Percentiles rank a stretch among this genome's conserved stretches.
Conservation (phyloP, 2,329 filamentous ascomycete genomes). For the Leptoxyphium fumago region DNA sequence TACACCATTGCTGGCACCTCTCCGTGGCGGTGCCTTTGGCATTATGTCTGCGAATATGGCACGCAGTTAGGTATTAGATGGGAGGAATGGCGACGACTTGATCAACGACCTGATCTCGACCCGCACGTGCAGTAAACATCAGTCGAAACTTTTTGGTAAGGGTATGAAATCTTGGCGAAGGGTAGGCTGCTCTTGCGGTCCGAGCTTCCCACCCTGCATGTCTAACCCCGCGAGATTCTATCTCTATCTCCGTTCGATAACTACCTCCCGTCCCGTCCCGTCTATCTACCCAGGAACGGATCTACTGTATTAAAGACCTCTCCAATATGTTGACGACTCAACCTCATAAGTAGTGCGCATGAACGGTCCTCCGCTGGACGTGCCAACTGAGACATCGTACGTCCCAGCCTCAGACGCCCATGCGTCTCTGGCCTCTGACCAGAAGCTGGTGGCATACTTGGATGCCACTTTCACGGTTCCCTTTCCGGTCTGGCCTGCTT, state of each 20-base stretch:
- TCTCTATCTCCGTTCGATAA: too few species aligned
- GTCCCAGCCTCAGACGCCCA: constrained; percentile 53
- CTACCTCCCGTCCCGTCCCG: too few species aligned
- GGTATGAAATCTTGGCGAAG: not conserved
- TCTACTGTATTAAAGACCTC: constrained; percentile 46
- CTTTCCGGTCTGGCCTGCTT: constrained; percentile 40
- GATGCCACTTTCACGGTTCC: constrained; percentile 43
- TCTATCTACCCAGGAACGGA: too few species aligned
- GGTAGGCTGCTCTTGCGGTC: not conserved
- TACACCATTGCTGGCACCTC: not conserved
- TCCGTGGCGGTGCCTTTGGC: not conserved
- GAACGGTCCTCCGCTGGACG: constrained; percentile 40
- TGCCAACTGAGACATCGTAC: constrained; percentile 48
- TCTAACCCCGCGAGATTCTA: too few species aligned
- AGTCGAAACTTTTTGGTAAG: not conserved
- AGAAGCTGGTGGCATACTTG: constrained; percentile 55
- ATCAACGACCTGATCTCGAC: too few species aligned
- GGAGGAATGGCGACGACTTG: too few species aligned
- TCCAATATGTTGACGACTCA: constrained; percentile 51
- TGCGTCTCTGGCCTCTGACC: constrained; percentile 50
- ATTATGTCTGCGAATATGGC: not conserved
- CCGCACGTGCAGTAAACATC: not conserved
- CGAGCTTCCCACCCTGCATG: too few species aligned
- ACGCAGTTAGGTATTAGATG: too few species aligned
- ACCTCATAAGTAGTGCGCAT: constrained; percentile 42